A percentile compares a stretch with the other conserved stretches of the same genome.
Evolutionary conservation across 1,284 basidiomycete species (phyloP).

Genomic region (Cerrena zonata): DNA sequence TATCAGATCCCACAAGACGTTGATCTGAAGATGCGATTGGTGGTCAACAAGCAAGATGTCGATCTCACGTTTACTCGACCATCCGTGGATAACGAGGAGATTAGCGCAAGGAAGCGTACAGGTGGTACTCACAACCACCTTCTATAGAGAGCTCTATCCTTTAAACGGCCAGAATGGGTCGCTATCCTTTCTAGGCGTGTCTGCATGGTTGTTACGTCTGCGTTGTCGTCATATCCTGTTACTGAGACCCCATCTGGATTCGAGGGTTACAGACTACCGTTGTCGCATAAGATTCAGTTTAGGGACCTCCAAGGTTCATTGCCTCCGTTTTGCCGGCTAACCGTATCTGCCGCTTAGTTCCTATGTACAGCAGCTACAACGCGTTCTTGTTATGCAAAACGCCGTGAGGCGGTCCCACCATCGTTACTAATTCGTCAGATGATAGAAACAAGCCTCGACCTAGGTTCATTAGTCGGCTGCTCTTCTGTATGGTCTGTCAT

Average conservation of each 20-base stretch:
- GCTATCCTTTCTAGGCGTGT: too few relatives aligned
- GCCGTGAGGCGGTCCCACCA: background rate
- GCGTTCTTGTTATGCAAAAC: background rate
- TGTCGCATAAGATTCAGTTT: background rate
- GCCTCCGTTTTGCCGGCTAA: background rate
- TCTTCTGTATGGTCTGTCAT: background rate
- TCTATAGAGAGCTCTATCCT: background rate
- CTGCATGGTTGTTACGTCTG: too few relatives aligned
- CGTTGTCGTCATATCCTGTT: background rate
- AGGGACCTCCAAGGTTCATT: background rate
- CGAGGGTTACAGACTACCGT: background rate
- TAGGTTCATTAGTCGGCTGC: background rate
- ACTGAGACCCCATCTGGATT: background rate
- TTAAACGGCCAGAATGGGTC: background rate
- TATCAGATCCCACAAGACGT: background rate
- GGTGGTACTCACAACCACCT: background rate
- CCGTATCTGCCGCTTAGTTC: background rate
- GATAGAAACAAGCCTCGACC: background rate
- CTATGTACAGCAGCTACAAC: background rate
- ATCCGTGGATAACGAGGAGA: constrained; percentile 6
- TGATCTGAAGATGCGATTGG: background rate
- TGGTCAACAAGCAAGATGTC: too few relatives aligned
- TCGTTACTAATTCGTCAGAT: background rate
- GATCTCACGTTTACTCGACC: constrained; percentile 1
- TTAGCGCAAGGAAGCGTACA: background rate